Conservation (phyloP, 2,329 filamentous ascomycete species). For the Myriosclerotinia scirpicola region DNA sequence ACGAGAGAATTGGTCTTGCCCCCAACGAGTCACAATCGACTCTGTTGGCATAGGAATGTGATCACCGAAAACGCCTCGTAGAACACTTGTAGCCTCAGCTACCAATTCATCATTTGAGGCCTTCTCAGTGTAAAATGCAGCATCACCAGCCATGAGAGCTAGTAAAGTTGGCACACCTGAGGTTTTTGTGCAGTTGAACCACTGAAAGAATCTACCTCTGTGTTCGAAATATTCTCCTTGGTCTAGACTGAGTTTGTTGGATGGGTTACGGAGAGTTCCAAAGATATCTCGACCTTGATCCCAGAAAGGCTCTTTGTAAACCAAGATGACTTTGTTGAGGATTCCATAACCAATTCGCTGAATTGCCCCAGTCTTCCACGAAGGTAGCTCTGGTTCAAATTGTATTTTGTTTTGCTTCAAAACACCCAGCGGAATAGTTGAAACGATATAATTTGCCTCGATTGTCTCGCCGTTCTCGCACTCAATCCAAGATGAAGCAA, state of each 20-base stretch:
- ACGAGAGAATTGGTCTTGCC: constrained; percentile 82
- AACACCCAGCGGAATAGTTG: constrained; percentile 87
- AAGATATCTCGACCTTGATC: constrained; percentile 89
- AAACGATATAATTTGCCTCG: constrained; percentile 86
- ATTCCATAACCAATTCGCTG: constrained; percentile 86
- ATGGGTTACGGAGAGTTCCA: constrained; percentile 77
- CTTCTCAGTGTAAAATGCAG: constrained; percentile 82
- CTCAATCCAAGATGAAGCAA: constrained; percentile 59
- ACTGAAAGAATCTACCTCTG: constrained; percentile 93
- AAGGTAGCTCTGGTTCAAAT: constrained; percentile 89
- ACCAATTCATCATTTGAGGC: constrained; percentile 75
- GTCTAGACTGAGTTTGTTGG: constrained; percentile 66
- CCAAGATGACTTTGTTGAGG: constrained; percentile 90
- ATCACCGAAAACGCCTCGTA: constrained; percentile 72
- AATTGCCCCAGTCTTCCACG: constrained; percentile 81
- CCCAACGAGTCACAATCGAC: constrained; percentile 89
- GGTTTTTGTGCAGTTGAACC: constrained; percentile 93
- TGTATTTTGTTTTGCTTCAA: constrained; percentile 77
- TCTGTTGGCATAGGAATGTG: constrained; percentile 77
- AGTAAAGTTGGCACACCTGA: constrained; percentile 85
- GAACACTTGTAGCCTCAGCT: constrained; percentile 73
- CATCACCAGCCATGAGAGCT: constrained; percentile 93
- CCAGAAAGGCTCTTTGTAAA: constrained; percentile 91
- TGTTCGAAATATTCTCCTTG: constrained; percentile 77
- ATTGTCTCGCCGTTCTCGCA: constrained; percentile 76